Base-by-base conservation (phyloP, 768 basidiomycete species). In the Lactarius trivialis region DNA sequence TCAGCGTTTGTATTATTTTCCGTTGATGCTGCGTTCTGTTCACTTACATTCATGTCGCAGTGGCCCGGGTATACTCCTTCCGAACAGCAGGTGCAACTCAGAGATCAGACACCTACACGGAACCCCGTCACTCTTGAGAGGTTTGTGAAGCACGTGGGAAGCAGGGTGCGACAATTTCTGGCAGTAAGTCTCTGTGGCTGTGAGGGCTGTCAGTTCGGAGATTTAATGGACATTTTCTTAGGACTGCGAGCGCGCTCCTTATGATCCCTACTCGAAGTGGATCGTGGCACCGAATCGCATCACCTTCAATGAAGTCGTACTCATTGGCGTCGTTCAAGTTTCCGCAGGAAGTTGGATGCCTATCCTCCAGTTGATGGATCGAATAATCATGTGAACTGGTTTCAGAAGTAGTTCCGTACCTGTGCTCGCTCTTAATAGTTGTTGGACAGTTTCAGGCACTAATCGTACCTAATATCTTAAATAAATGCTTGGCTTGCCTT, bases 271-370 rank as follows among this genome's bases (percentile, higher is more conserved):
- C 32, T 50, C 30, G 11, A 45, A 32, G 1, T 62, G 64, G 60
- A 33, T 32, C n/a, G 51, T 62, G 6, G 60, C 50, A 15, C 19
- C 39, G 7, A 49, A 50, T 7, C 15, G 37, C 26, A 64, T 66
- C 32, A 64, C 48, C 4, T 34, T 37, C 48, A 43, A 60, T 3
- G 65, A 66, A 11, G 62, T 66, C 33, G 33, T 64, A 15, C 43
- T 66, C 37, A 60, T 66, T 8, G 65, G 65, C 7, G 39, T 64
- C 37, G 55, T 66, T 21, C 65, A 66, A 51, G 65, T 66, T 28
- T 66, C 65, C 0, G 53, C 34, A 0, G 65, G 65, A 14, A 64
- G 56, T 7, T 66, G 65, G 65, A 64, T 59, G 65, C 65, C 65
- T 4, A 56, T 66, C 28, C 61, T 66, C 7, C 65, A 60, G 50